Evolutionary conservation across 306 rosid genomes (phyloP), one percentile per base, ranked within the genome.

Genomic region (Cucumis cinereus): DNA sequence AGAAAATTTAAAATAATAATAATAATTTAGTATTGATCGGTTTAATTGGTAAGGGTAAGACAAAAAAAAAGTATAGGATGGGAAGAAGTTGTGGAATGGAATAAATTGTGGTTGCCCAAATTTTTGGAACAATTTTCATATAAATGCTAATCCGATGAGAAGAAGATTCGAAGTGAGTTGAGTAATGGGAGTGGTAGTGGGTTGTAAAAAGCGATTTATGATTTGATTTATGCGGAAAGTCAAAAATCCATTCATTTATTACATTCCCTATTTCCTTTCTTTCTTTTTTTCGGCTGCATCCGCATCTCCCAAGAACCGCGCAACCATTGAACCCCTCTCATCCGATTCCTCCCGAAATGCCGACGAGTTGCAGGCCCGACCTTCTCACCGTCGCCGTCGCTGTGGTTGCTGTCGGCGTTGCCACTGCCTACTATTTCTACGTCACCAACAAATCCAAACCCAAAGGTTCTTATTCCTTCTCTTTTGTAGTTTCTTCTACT

Each of bases 371-470:
- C 82, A 80, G 86, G 60, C 76, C 79, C 0, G 91, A 87, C 79
- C 83, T 78, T 86, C 75, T 87, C 47, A 80, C 85, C 85, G 55
- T 86, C 24, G 82, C 85, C 12, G 73, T 84, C 11, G 91, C 91
- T 74, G 80, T 84, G 5, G 85, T 79, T 24, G 90, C 91, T 68
- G 52, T 89, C 71, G 80, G 85, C 33, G 87, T 82, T 40, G 90
- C 83, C 26, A 82, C 91, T 56, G 89, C 90, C 60, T 87, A 84
- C 85, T 89, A 83, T 75, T 87, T 76, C 79, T 87, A 84, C 72
- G 67, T 87, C 85, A 74, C 80, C 87, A 89, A 84, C 58, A 89
- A 86, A 80, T 84, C 86, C 2, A 87, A 82, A 86, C 85, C 66
- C 66, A 26, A 59, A 59, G 66, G 66, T 58, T 58, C 35, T 23